Evolutionary conservation across 2,329 filamentous ascomycete species (phyloP), one percentile per base, ranked within the genome.

Genomic region (Penicillium sp.): DNA sequence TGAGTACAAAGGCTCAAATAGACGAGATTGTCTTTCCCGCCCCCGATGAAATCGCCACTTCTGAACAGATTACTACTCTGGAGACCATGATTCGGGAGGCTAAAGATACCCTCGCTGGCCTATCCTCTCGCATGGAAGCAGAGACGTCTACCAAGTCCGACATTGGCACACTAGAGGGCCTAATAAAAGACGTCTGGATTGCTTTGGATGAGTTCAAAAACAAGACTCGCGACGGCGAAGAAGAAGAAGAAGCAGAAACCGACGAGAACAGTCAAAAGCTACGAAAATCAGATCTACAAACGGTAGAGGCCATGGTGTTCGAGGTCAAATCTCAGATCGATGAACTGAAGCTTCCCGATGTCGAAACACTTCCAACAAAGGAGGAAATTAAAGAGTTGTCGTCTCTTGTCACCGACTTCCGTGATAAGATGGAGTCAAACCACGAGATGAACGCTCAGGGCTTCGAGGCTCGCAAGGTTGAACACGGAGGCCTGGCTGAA

Each of bases 1-100:
- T 84, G 28, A 95, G 94, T 59, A 89, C 88, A 20, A 95, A 95
- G 60, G 80, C 82, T 4, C 85, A 85, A 31, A 70, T 96, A 7
- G 90, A 95, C 41, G 88, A 94, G 42, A 76, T 94, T 33, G 77
- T 62, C 4, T 60, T 77, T 16, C 71, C 75, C 1, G 71, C 89
- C 34, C 75, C 54, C 0, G 83, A 88, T 22, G 79, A 84, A 40
- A 70, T 79, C 2, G 79, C 88, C 7, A 76, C 70, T 20, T 74
- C 76, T 29, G 75, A 79, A 39, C 73, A 80, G 27, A 55, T 81
- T n/a, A 73, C 76, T 32, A 66, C 71, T 7, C 61, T 82, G 1
- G 85, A 92, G 54, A 70, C 75, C 1, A 71, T 90, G 2, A 72
- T 93, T 4, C 72, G 80, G 3, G 84, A 92, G 48, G 82, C 85